A percentile compares a stretch with the other conserved stretches of the same genome.
Conservation (phyloP, 2,329 filamentous ascomycete species). For the Aureobasidium lini region DNA sequence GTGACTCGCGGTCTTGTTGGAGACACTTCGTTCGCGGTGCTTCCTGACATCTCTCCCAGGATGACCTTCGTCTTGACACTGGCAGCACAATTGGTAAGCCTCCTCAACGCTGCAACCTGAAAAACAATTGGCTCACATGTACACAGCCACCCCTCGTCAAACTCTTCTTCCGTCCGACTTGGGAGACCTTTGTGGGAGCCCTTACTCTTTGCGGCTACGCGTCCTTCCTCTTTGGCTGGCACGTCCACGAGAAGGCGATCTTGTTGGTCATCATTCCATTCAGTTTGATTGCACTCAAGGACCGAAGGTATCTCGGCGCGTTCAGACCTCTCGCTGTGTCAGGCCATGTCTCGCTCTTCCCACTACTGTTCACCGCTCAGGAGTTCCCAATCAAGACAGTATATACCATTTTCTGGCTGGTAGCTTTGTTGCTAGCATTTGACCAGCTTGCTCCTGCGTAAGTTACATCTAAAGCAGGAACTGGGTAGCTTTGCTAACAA, state of each 20-base stretch:
- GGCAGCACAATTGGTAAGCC: slow-evolving; percentile 62
- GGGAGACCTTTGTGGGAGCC: slow-evolving; percentile 83
- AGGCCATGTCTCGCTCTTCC: slow-evolving; percentile 91
- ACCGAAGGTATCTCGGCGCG: slow-evolving; percentile 81
- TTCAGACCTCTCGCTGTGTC: slow-evolving; percentile 89
- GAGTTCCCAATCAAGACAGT: slow-evolving; percentile 92
- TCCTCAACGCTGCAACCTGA: accelerated
- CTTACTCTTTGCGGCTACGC: slow-evolving; percentile 91
- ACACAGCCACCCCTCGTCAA: slow-evolving; percentile 65
- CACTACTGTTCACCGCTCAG: slow-evolving; percentile 80
- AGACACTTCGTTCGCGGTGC: slow-evolving; percentile 85
- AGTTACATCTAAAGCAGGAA: slow-evolving; percentile 24
- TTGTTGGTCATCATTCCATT: slow-evolving; percentile 92
- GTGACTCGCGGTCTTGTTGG: slow-evolving; percentile 90
- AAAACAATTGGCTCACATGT: slow-evolving; percentile 12
- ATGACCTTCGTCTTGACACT: slow-evolving; percentile 78
- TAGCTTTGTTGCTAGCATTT: slow-evolving; percentile 77
- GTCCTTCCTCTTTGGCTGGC: slow-evolving; percentile 96
- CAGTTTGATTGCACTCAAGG: slow-evolving; percentile 81
- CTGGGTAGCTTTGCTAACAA: slow-evolving; percentile 10
- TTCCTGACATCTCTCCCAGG: slow-evolving; percentile 76
- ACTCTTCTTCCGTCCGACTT: slow-evolving; percentile 69
- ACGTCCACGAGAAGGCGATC: slow-evolving; percentile 96
- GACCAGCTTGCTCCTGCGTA: slow-evolving; percentile 76
- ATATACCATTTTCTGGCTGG: slow-evolving; percentile 88